These are phyloP conservation scores for Tetracladium setigerum DNA, from an alignment of 495 filamentous ascomycete species.

Conservation along the genomic window DNA sequence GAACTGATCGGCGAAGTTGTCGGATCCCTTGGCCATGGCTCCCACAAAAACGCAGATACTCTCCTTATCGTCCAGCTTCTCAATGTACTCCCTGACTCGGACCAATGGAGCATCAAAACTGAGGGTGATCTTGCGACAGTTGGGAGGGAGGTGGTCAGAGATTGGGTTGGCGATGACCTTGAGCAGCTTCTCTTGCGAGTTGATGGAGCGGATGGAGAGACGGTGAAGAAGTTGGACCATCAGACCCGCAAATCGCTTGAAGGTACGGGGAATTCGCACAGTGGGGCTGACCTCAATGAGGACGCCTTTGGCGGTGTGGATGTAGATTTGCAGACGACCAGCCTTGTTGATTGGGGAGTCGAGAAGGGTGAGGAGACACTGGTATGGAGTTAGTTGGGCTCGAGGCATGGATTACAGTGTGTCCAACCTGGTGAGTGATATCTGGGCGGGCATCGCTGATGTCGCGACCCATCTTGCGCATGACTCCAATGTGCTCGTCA, in stretches of 20 bases:
- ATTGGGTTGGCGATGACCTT: slow-evolving; percentile 98
- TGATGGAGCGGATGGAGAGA: slow-evolving; percentile 88
- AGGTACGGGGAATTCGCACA: slow-evolving; percentile 93
- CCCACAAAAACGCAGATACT: slow-evolving; percentile 97
- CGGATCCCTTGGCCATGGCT: slow-evolving; percentile 93
- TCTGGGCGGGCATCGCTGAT: slow-evolving; percentile 97
- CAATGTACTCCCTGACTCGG: slow-evolving; percentile 81
- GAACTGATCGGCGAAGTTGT: slow-evolving; percentile 89
- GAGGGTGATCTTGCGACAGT: slow-evolving; percentile 94
- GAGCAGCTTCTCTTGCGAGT: slow-evolving; percentile 92
- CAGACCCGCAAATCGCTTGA: slow-evolving; percentile 95
- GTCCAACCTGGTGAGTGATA: slow-evolving; percentile 91
- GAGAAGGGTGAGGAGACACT: slow-evolving; percentile 96
- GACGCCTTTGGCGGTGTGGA: slow-evolving; percentile 92
- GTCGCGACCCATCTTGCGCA: slow-evolving; percentile 98
- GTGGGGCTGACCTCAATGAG: slow-evolving; percentile 96
- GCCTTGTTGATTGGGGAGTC: slow-evolving; percentile 99
- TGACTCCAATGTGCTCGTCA: slow-evolving; percentile 96
- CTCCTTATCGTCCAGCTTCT: slow-evolving; percentile 67
- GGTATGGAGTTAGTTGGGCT: slow-evolving; percentile 11
- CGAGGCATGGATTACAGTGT: slow-evolving; percentile 16
- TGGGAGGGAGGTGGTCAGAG: slow-evolving; percentile 89
- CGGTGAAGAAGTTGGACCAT: slow-evolving; percentile 99
- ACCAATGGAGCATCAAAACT: slow-evolving; percentile 86
- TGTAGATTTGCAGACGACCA: slow-evolving; percentile 94